phyloP scores from a whole-genome alignment of 805 yeast genomes.

The Kurtzmaniella fragi region DNA sequence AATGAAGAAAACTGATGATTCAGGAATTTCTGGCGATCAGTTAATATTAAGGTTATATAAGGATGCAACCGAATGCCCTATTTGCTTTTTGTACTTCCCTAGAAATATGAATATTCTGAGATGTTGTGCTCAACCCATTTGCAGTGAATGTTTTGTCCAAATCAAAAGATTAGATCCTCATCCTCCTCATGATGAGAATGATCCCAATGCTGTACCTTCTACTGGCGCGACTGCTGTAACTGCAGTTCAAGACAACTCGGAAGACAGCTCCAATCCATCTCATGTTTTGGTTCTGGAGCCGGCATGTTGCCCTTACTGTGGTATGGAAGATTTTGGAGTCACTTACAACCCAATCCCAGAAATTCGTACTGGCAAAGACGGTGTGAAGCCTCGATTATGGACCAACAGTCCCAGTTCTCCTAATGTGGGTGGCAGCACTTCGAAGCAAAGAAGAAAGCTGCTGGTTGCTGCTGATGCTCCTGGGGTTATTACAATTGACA shows the following conservation, averaged over 20 bases:
- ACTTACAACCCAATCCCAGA: slow-evolving; percentile 62
- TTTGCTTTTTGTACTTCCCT: slow-evolving; percentile 87
- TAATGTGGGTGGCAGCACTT: background rate
- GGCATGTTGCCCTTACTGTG: slow-evolving; percentile 92
- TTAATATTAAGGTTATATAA: slow-evolving; percentile 59
- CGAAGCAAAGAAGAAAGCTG: slow-evolving; percentile 18
- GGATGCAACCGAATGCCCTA: slow-evolving; percentile 81
- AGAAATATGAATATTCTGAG: slow-evolving; percentile 69
- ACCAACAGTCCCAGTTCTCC: background rate
- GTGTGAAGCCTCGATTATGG: slow-evolving; percentile 45
- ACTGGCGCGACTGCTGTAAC: background rate
- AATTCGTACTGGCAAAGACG: slow-evolving; percentile 53
- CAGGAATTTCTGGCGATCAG: slow-evolving; percentile 35
- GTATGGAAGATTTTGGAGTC: slow-evolving; percentile 79
- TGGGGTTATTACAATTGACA: slow-evolving; percentile 73
- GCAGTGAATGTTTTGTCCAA: slow-evolving; percentile 96
- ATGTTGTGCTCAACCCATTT: slow-evolving; percentile 90
- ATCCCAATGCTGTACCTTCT: slow-evolving; percentile 11
- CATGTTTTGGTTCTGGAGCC: slow-evolving; percentile 77
- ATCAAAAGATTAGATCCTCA: slow-evolving; percentile 90
- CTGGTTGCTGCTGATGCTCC: slow-evolving; percentile 66
- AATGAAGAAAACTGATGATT: slow-evolving; percentile 16
- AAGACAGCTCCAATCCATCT: slow-evolving; percentile 23
- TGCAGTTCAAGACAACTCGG: slow-evolving; percentile 8
- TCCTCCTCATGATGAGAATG: slow-evolving; percentile 72